Evolutionary conservation across 768 basidiomycete species (phyloP), one percentile per base, ranked within the genome.

Genomic region (Butyriboletus loyo): DNA sequence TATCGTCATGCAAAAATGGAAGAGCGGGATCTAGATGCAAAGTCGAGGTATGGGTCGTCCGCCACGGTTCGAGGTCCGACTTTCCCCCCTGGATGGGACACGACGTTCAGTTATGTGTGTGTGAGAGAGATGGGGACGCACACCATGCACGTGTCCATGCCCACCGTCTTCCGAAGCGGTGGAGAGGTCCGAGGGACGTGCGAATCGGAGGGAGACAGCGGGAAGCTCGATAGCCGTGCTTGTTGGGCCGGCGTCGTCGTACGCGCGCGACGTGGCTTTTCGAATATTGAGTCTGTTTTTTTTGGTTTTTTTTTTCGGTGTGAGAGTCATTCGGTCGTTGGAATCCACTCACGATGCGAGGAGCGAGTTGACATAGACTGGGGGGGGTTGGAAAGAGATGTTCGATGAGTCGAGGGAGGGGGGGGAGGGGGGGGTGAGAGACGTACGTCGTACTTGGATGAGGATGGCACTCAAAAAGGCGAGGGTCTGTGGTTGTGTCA

Each of bases 301-400:
- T 34, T 34, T 15, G 0, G 9, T 34, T 15, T 15, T 14, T 15
- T 13, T 6, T 34, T 34, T 5, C 7, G 6, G 27, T 27, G 27
- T 27, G 7, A 27, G 27, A 32, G 31, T 32, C 11, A 13, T n/a
- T n/a, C n/a, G n/a, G n/a, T n/a, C n/a, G n/a, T 7, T 14, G 1
- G 35, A 22, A n/a, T 7, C 14, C 4, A 55, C 61, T 41, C 21
- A 68, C 66, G 64, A 67, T 48, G 62, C 54, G 25, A 67, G 57
- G 36, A 67, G 58, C 28, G 66, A 68, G 48, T 67, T 67, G 40
- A 66, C 64, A 10, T 67, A 67, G 10, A 67, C 66, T 67, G 6
- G 19, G 8, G 7, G 15, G 8, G 25, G 22, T 7, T n/a, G n/a
- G n/a, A n/a, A 10, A 28, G 17, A 17, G 28, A 66, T 66, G 44